These are phyloP conservation scores for Wickerhamomyces pijperi DNA, from an alignment of 805 yeast genomes.

Conservation along the genomic window DNA sequence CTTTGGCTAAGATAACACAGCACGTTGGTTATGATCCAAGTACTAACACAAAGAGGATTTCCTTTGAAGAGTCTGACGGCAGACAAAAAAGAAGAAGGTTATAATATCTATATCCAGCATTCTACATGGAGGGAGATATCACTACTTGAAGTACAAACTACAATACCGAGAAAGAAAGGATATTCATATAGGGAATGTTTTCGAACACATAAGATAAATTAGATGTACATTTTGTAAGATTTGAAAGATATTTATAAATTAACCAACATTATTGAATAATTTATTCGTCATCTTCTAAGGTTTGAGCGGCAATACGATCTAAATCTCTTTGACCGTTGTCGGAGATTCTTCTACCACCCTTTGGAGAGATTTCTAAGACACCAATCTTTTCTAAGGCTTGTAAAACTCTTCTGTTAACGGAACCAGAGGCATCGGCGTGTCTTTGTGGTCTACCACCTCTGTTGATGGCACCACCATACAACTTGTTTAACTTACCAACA, in stretches of 20 bases:
- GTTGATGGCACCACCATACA: slow-evolving; percentile 98
- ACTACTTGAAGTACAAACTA: too few relatives aligned
- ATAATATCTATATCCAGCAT: too few relatives aligned
- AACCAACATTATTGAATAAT: slow-evolving; percentile 3
- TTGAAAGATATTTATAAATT: slow-evolving; percentile 4
- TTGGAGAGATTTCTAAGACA: slow-evolving; percentile 89
- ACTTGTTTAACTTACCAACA: slow-evolving; percentile 97
- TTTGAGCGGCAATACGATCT: slow-evolving; percentile 99
- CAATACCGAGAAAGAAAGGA: too few relatives aligned
- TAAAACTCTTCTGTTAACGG: slow-evolving; percentile 96
- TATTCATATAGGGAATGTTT: too few relatives aligned
- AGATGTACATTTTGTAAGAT: slow-evolving; percentile 7
- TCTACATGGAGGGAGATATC: too few relatives aligned
- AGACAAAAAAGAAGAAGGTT: too few relatives aligned
- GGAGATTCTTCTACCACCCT: slow-evolving; percentile 99
- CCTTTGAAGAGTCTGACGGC: too few relatives aligned
- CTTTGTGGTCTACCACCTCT: slow-evolving; percentile 98
- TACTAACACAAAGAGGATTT: too few relatives aligned
- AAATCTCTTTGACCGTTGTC: slow-evolving; percentile 99
- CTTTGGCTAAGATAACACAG: too few relatives aligned
- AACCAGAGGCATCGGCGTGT: slow-evolving; percentile 99
- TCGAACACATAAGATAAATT: not conserved
- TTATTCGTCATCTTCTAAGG: slow-evolving; percentile 79
- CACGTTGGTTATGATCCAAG: too few relatives aligned
- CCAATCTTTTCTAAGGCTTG: slow-evolving; percentile 98